Evolutionary conservation across 2,329 filamentous ascomycete species (phyloP).

Genomic region (Aspergillus melleus): DNA sequence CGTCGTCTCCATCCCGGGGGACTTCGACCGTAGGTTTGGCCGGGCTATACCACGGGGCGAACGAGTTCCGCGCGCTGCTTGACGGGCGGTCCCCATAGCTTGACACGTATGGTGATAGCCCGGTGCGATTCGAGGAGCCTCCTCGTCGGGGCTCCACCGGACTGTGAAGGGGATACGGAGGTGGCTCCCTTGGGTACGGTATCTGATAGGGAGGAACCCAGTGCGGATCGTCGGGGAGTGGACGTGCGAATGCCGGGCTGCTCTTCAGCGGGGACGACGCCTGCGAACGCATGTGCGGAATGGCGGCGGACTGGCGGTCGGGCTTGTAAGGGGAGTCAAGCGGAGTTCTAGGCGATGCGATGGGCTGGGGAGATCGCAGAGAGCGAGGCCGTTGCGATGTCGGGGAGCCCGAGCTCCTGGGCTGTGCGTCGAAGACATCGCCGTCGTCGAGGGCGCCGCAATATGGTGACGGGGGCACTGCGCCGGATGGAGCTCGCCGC

Average conservation of each 20-base stretch:
- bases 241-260: conserved; percentile 35
- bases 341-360: conserved; percentile 29
- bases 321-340: conserved; percentile 32
- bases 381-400: conserved; percentile 37
- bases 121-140: conserved; percentile 19
- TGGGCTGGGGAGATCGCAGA: conserved; percentile 4
- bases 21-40: conserved; percentile 18
- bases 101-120: conserved; percentile 23
- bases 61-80: conserved; percentile 13
- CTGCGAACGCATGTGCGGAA: conserved; percentile 37
- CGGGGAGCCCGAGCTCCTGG: conserved; percentile 47
- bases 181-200: conserved; percentile 32
- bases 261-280: conserved; percentile 35
- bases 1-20: conserved; percentile 19
- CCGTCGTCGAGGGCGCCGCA: conserved; percentile 27
- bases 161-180: conserved; percentile 30
- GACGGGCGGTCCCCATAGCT: conserved; percentile 20
- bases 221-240: conserved; percentile 51
- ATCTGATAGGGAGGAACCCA: conserved; percentile 43
- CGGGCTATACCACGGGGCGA: conserved; percentile 16
- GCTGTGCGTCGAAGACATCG: conserved; percentile 51
- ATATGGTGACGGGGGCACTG: conserved; percentile 29
- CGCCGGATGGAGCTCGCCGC: conserved; percentile 17
- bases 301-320: conserved; percentile 31
- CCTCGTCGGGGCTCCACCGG: conserved; percentile 34